A percentile compares a stretch with the other conserved stretches of the same genome.
phyloP scores from a whole-genome alignment of 306 rosid species.

The Trifolium subterraneum region DNA sequence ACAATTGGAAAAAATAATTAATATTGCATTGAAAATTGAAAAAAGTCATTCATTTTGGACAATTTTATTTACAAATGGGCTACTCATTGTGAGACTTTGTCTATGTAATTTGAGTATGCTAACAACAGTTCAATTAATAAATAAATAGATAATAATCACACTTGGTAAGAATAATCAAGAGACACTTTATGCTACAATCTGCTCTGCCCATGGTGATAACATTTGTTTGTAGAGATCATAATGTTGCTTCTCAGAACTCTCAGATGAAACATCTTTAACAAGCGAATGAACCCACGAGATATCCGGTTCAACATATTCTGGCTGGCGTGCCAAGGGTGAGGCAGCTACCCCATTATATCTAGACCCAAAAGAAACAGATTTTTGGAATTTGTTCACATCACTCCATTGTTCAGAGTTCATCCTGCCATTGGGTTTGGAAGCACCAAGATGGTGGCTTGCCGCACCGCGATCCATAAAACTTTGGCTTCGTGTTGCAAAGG shows the following conservation, averaged over 20 bases:
- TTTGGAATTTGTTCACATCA: not conserved
- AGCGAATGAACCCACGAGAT: constrained; percentile 7
- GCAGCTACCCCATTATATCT: not conserved
- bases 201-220: not conserved
- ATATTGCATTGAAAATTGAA: too few species aligned
- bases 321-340: not conserved
- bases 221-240: not conserved
- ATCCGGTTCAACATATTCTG: not conserved
- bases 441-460: not conserved
- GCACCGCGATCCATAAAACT: constrained; percentile 2
- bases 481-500: constrained; percentile 3
- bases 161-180: not conserved
- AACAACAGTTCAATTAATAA: not conserved
- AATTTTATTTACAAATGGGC: too few species aligned
- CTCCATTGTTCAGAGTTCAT: not conserved
- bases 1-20: too few species aligned
- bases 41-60: too few species aligned
- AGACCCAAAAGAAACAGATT: constrained; percentile 3
- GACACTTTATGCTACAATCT: not conserved
- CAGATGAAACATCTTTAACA: not conserved
- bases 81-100: too few species aligned
- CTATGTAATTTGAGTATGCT: not conserved
- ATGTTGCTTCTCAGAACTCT: not conserved
- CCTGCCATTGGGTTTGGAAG: not conserved
- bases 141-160: not conserved